Base-by-base conservation (phyloP, 2,329 filamentous ascomycete species). In the Claviceps monticola region DNA sequence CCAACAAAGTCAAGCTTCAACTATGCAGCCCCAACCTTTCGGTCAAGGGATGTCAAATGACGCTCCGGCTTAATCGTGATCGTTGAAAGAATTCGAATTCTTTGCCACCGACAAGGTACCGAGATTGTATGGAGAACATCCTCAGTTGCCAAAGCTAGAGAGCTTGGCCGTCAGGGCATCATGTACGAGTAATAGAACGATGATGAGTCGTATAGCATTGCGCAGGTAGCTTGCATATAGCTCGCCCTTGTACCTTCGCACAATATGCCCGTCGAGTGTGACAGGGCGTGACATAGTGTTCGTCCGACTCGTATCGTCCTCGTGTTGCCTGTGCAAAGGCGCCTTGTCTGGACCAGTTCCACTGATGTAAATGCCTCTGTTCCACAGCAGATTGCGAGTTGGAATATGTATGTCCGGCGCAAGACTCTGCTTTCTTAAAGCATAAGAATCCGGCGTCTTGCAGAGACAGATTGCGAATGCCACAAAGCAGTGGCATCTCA, bases 51-150 rank as follows among this genome's bases (percentile, higher is more conserved):
- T 83, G 87, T 79, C 83, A 90, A 82, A 83, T 84, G 83, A 80
- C 80, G 87, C 89, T 95, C 90, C 90, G 89, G 90, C 90, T 96
- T 95, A 95, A 93, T 95, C 84, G 88, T 84, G 86, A 88, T 88
- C 85, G 62, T 48, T 58, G n/a, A 34, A 23, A 55, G 54, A 34
- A 54, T 52, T 55, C 68, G 78, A 79, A 67, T 69, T 95, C 79
- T 95, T 75, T 84, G 89, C 88, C 87, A 69, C 71, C 76, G 80
- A 85, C 82, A 77, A 77, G 76, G 75, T 85, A 93, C 88, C 86
- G 86, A 88, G 78, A 79, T 74, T 75, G 83, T 83, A 88, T 76
- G 69, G 76, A 64, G 68, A 74, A 68, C 65, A 66, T 62, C 73
- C 76, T 79, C 79, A 80, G 80, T 82, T 78, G 76, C 79, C 74